Evolutionary conservation across 345 rosid genomes (phyloP).

Genomic region (Alliaria petiolata): DNA sequence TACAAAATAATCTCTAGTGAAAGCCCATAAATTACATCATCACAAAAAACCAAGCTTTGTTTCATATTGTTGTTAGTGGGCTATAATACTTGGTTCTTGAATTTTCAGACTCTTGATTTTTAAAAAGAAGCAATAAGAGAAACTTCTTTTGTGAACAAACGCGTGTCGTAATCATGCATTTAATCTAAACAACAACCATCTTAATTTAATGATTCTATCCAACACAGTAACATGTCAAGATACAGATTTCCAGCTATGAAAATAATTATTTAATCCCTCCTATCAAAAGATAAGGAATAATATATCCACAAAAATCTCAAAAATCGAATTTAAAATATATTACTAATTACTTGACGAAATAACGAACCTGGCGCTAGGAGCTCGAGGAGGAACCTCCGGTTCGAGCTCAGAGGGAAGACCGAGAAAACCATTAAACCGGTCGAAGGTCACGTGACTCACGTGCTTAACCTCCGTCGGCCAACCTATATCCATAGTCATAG

Average conservation of each 20-base stretch:
- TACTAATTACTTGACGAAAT: background rate
- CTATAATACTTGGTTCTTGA: background rate
- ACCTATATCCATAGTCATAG: conserved; percentile 66
- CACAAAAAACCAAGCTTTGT: background rate
- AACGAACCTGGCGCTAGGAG: conserved; percentile 82
- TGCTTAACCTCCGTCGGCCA: conserved; percentile 85
- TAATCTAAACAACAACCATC: conserved; percentile 18
- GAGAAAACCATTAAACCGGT: conserved; percentile 83
- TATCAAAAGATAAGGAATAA: background rate
- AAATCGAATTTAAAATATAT: background rate
- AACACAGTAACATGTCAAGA: conserved; percentile 31
- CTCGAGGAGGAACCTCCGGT: conserved; percentile 65
- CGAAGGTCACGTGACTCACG: conserved; percentile 89
- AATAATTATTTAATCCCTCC: background rate
- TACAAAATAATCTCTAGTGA: background rate
- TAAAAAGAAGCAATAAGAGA: background rate
- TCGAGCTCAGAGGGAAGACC: conserved; percentile 87
- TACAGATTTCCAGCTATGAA: conserved; percentile 20
- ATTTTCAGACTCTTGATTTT: background rate
- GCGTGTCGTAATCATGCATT: conserved; percentile 28
- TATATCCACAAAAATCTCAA: background rate
- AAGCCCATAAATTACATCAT: background rate
- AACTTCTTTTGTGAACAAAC: background rate
- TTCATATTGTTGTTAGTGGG: background rate
- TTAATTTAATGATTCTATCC: conserved; percentile 29